A percentile compares a stretch with the other conserved stretches of the same genome.
phyloP scores from a whole-genome alignment of 495 filamentous ascomycete genomes.

The Podospora conica region DNA sequence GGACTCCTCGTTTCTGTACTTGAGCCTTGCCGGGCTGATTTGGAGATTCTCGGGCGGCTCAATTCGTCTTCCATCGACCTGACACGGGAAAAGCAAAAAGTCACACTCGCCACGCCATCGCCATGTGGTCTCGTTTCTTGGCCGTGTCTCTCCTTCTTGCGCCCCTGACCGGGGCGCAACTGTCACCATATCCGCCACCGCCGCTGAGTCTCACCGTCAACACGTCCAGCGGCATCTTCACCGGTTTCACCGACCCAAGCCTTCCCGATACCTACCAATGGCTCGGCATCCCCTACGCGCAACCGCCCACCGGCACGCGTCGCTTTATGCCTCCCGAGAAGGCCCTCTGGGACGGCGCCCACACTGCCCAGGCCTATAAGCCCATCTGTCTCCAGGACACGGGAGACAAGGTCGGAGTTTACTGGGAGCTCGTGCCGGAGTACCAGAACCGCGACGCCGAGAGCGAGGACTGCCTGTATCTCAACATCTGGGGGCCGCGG shows the following conservation, averaged over 20 bases:
- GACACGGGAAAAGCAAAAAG: background rate
- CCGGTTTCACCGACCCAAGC: conserved; percentile 32
- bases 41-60: background rate
- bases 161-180: background rate
- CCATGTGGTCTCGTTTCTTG: background rate
- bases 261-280: conserved; percentile 29
- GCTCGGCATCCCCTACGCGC: conserved; percentile 35
- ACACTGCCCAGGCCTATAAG: conserved; percentile 25
- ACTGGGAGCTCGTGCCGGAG: conserved; percentile 14
- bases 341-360: conserved; percentile 12
- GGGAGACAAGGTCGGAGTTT: conserved; percentile 15
- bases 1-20: background rate
- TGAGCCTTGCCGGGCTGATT: background rate
- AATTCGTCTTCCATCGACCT: background rate
- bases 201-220: conserved; percentile 13
- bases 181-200: too few relatives aligned
- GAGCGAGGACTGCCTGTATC: conserved; percentile 34
- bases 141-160: background rate
- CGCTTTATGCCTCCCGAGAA: conserved; percentile 27
- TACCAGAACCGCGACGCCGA: conserved; percentile 11
- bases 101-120: background rate
- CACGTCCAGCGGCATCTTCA: conserved; percentile 32
- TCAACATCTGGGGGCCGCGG: conserved; percentile 35
- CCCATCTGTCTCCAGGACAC: conserved; percentile 16
- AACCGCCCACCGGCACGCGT: conserved; percentile 24